These are phyloP conservation scores for Plasmodium gaboni DNA, from an alignment of 169 alveolate species.

Conservation along the genomic window DNA sequence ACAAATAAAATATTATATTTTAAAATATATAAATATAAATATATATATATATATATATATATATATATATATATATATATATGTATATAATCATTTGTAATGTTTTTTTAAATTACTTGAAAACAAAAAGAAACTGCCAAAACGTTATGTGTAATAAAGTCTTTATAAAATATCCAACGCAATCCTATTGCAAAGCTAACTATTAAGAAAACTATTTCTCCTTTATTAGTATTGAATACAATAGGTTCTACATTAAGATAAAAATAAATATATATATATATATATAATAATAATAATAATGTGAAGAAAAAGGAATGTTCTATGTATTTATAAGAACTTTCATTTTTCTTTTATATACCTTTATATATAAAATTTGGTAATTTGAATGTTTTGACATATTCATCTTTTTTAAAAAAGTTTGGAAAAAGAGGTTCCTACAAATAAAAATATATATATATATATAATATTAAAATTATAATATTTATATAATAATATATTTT, in stretches of 20 bases:
- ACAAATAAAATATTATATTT: slow-evolving; percentile 1
- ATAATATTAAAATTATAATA: too few species aligned
- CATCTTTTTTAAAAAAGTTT: slow-evolving; percentile 60
- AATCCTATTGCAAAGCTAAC: slow-evolving; percentile 50
- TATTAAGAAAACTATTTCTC: slow-evolving; percentile 59
- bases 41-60: slow-evolving; percentile 1
- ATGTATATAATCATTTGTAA: background rate
- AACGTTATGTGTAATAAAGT: slow-evolving; percentile 61
- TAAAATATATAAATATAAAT: background rate
- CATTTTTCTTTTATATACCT: slow-evolving; percentile 29
- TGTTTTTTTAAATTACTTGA: slow-evolving; percentile 27
- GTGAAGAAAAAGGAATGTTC: too few species aligned
- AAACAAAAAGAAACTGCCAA: slow-evolving; percentile 76
- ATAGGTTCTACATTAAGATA: slow-evolving; percentile 43
- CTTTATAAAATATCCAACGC: slow-evolving; percentile 69
- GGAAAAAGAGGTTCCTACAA: slow-evolving; percentile 71
- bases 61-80: background rate
- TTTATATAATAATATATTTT: too few species aligned
- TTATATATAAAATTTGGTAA: slow-evolving; percentile 44
- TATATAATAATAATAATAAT: background rate
- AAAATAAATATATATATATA: background rate
- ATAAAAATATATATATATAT: background rate
- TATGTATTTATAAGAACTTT: background rate
- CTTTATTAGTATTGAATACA: slow-evolving; percentile 67
- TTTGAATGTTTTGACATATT: slow-evolving; percentile 48